Percentiles rank a stretch among this genome's conserved stretches.
These are phyloP conservation scores for Tolypocladium pustulatum DNA, from an alignment of 2,329 filamentous ascomycete genomes.

Conservation along the genomic window DNA sequence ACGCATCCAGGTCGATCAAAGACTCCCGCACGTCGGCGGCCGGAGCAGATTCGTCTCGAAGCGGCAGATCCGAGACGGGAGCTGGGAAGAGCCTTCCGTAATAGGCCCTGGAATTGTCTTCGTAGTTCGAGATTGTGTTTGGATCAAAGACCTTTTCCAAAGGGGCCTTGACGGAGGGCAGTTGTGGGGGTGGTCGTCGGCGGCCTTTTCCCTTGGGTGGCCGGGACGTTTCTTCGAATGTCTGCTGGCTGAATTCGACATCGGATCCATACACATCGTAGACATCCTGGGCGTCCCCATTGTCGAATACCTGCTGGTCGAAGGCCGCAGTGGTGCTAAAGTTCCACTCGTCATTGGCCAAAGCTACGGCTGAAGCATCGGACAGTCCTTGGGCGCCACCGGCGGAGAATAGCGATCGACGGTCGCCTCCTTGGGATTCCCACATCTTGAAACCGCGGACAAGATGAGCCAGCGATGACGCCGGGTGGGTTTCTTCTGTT, in stretches of 20 bases:
- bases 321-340: slow-evolving; percentile 58
- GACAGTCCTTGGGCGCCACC: slow-evolving; percentile 46
- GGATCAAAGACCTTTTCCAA: slow-evolving; percentile 57
- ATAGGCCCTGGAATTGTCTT: slow-evolving; percentile 51
- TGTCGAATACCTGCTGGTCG: slow-evolving; percentile 44
- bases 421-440: slow-evolving; percentile 63
- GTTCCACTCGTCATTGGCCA: slow-evolving; percentile 54
- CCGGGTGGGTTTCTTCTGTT: slow-evolving; percentile 53
- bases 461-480: slow-evolving; percentile 50
- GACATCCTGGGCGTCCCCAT: slow-evolving; percentile 45
- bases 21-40: slow-evolving; percentile 46
- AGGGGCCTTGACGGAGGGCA: slow-evolving; percentile 47
- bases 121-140: slow-evolving; percentile 53
- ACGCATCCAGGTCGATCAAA: slow-evolving; percentile 54
- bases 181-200: slow-evolving; percentile 45
- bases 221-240: slow-evolving; percentile 39
- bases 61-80: slow-evolving; percentile 43
- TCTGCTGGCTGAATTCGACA: slow-evolving; percentile 39
- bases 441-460: slow-evolving; percentile 65
- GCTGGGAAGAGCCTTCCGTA: slow-evolving; percentile 39
- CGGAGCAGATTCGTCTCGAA: slow-evolving; percentile 43
- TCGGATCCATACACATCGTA: slow-evolving; percentile 50
- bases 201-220: slow-evolving; percentile 42
- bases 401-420: slow-evolving; percentile 52
- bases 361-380: slow-evolving; percentile 30